phyloP scores from a whole-genome alignment of 257 asterid genomes.

The Henckelia pumila region DNA sequence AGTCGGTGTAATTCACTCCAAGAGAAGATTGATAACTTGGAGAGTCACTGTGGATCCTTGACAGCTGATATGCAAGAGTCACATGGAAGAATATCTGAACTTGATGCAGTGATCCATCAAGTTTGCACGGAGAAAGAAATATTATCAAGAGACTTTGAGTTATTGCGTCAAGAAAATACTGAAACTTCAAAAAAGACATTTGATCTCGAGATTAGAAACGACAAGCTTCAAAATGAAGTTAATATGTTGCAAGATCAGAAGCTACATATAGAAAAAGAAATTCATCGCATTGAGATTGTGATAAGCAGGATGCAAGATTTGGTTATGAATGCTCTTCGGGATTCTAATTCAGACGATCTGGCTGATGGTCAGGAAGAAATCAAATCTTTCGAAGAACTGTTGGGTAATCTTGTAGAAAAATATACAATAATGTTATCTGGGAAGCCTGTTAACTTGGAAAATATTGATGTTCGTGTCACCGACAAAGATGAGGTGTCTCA shows the following conservation, averaged over 20 bases:
- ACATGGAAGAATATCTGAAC: slow-evolving; percentile 51
- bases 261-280: slow-evolving; percentile 53
- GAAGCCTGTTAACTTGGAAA: slow-evolving; percentile 37
- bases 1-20: slow-evolving; percentile 65
- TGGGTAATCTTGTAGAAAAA: slow-evolving; percentile 61
- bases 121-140: slow-evolving; percentile 58
- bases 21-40: slow-evolving; percentile 65
- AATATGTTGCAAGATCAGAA: slow-evolving; percentile 50
- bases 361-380: slow-evolving; percentile 46
- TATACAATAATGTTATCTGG: slow-evolving; percentile 40
- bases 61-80: slow-evolving; percentile 65
- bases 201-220: slow-evolving; percentile 36
- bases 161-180: slow-evolving; percentile 44
- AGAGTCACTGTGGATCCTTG: slow-evolving; percentile 53
- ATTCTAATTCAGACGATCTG: slow-evolving; percentile 44
- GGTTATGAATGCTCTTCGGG: slow-evolving; percentile 58
- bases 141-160: slow-evolving; percentile 56
- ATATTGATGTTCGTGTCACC: slow-evolving; percentile 37
- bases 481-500: slow-evolving; percentile 37
- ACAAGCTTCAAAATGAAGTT: slow-evolving; percentile 52
- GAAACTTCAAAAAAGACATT: slow-evolving; percentile 42
- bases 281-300: slow-evolving; percentile 44
- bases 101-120: slow-evolving; percentile 54
- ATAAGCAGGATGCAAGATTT: slow-evolving; percentile 58
- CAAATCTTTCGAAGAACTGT: slow-evolving; percentile 50